Percentiles rank a stretch among this genome's conserved stretches.
Evolutionary conservation across 306 rosid genomes (phyloP).

Genomic region (Vicia faba): DNA sequence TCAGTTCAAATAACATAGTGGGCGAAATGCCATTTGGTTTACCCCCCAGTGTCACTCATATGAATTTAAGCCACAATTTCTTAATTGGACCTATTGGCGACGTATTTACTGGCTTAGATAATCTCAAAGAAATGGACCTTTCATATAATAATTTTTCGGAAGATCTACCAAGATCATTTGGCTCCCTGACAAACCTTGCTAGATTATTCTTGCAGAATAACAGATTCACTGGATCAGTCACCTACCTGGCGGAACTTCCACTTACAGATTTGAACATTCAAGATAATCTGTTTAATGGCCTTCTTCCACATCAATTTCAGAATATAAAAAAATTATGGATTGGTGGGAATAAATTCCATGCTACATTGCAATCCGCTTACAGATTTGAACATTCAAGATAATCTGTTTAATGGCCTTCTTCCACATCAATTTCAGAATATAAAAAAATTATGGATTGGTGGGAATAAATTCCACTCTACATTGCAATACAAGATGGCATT

Average conservation of each 20-base stretch:
- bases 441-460: too few relatives aligned
- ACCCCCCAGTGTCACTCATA: constrained; percentile 80
- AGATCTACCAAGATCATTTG: constrained; percentile 94
- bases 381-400: too few relatives aligned
- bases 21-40: constrained; percentile 74
- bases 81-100: constrained; percentile 83
- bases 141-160: constrained; percentile 78
- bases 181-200: constrained; percentile 62
- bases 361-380: too few relatives aligned
- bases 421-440: too few relatives aligned
- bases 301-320: constrained; percentile 74
- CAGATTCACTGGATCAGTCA: constrained; percentile 82
- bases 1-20: constrained; percentile 70
- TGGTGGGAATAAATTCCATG: too few relatives aligned
- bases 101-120: constrained; percentile 69
- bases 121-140: constrained; percentile 83
- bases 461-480: too few relatives aligned
- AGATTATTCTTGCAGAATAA: constrained; percentile 78
- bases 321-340: constrained; percentile 83
- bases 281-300: constrained; percentile 85
- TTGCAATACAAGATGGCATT: too few relatives aligned
- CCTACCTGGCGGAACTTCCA: constrained; percentile 78
- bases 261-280: constrained; percentile 84
- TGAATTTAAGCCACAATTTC: constrained; percentile 90
- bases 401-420: too few relatives aligned